Conservation (phyloP, 2,329 filamentous ascomycete species). For the Camptophora hylomeconis region DNA sequence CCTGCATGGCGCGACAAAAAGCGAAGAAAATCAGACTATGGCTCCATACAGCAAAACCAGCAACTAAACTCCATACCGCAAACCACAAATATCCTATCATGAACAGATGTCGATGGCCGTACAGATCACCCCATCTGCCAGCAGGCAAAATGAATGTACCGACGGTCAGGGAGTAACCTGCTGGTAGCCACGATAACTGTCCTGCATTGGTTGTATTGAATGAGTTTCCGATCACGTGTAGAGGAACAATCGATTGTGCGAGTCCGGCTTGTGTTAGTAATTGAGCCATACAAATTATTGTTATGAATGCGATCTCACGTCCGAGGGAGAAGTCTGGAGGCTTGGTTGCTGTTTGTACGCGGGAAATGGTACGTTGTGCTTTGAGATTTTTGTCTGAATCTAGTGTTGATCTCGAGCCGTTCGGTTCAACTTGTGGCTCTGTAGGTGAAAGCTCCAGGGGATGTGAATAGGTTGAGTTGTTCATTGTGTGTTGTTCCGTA, state of each 20-base stretch:
- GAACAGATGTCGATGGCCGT: slow-evolving; percentile 37
- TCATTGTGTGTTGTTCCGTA: too few species aligned
- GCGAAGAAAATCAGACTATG: slow-evolving; percentile 57
- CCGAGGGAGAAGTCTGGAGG: too few species aligned
- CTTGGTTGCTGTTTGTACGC: too few species aligned
- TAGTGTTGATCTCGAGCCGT: too few species aligned
- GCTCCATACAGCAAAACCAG: slow-evolving; percentile 49
- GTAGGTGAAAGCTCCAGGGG: too few species aligned
- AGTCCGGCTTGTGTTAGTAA: slow-evolving; percentile 24
- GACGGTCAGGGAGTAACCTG: slow-evolving; percentile 36
- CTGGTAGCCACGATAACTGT: slow-evolving; percentile 34
- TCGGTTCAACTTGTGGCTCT: too few species aligned
- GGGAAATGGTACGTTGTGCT: too few species aligned
- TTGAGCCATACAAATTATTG: slow-evolving; percentile 24
- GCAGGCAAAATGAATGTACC: slow-evolving; percentile 39
- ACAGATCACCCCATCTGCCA: slow-evolving; percentile 37
- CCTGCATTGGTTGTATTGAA: slow-evolving; percentile 29
- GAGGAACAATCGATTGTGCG: slow-evolving; percentile 24
- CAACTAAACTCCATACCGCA: slow-evolving; percentile 52
- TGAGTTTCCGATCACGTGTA: slow-evolving; percentile 33
- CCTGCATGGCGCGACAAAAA: slow-evolving; percentile 60
- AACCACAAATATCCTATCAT: slow-evolving; percentile 46
- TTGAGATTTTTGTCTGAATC: too few species aligned
- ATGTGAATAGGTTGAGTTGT: too few species aligned
- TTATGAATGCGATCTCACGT: slow-evolving; percentile 23